These are phyloP conservation scores for Mycena floridula DNA, from an alignment of 768 basidiomycete genomes.

Conservation along the genomic window DNA sequence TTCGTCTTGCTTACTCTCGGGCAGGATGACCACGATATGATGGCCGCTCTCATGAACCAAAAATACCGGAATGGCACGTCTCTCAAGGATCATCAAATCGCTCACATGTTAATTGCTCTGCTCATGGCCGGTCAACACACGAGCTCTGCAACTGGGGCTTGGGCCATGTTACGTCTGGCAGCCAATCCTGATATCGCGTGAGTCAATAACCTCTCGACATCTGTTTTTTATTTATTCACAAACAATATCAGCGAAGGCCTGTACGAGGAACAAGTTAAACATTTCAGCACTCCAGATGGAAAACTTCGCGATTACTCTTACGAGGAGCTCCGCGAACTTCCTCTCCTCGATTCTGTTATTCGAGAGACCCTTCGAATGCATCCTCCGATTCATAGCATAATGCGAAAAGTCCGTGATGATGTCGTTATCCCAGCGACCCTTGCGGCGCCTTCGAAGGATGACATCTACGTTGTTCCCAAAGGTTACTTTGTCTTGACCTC, in stretches of 20 bases:
- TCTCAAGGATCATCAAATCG: conserved; percentile 85
- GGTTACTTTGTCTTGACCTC: conserved; percentile 88
- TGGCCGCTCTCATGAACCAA: conserved; percentile 78
- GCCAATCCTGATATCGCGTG: conserved; percentile 68
- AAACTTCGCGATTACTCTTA: conserved; percentile 74
- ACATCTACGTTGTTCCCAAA: conserved; percentile 80
- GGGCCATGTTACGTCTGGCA: conserved; percentile 87
- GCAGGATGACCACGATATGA: conserved; percentile 83
- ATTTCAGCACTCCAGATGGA: conserved; percentile 78
- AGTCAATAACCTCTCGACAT: too few species aligned
- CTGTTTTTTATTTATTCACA: conserved; percentile 1
- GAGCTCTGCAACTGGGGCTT: conserved; percentile 86
- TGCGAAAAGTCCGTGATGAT: conserved; percentile 87
- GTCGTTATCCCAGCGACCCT: conserved; percentile 79
- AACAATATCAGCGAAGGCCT: conserved; percentile 57
- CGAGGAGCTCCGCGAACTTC: conserved; percentile 79
- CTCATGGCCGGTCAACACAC: conserved; percentile 99
- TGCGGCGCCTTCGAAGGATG: conserved; percentile 67
- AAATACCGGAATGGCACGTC: conserved; percentile 75
- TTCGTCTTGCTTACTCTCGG: conserved; percentile 2
- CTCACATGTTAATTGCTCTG: conserved; percentile 97
- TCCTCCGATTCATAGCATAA: conserved; percentile 93
- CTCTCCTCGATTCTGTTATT: conserved; percentile 82
- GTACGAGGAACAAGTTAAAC: conserved; percentile 83
- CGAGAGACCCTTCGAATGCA: conserved; percentile 92